These are phyloP conservation scores for Chlamydomonas urium DNA, from an alignment of 139 green algal species.

Conservation along the genomic window DNA sequence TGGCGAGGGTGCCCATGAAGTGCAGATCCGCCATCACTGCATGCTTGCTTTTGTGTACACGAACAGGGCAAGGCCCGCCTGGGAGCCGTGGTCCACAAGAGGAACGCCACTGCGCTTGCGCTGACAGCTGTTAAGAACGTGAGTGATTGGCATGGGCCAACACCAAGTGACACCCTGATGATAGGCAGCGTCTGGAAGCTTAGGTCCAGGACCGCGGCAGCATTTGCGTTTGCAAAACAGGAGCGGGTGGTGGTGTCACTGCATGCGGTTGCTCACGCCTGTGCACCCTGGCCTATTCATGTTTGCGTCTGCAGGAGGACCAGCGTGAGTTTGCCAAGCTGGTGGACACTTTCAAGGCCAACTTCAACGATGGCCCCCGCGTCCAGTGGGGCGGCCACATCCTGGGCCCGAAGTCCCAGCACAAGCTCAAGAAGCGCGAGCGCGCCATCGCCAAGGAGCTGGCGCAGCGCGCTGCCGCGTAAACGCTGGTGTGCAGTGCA, in stretches of 20 bases:
- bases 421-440: constrained; percentile 81
- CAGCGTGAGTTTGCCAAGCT: constrained; percentile 97
- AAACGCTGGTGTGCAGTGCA: no score
- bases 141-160: constrained; percentile 4
- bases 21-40: no score
- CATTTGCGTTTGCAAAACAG: not conserved
- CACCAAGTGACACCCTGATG: no score
- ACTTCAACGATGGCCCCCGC: constrained; percentile 85
- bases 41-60: no score
- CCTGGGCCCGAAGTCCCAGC: constrained; percentile 96
- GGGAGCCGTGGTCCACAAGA: constrained; percentile 96
- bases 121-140: constrained; percentile 91
- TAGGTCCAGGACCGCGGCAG: no score
- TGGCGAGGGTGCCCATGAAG: no score
- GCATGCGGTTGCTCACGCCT: no score
- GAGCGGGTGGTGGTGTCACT: no score
- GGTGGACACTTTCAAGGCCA: constrained; percentile 84
- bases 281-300: no score
- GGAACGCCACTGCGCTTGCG: constrained; percentile 90
- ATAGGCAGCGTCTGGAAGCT: no score
- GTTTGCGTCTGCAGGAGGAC: no score
- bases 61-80: constrained; percentile 89
- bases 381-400: constrained; percentile 94
- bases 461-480: constrained; percentile 65
- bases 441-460: constrained; percentile 80